Percentiles rank a stretch among this genome's conserved stretches.
Evolutionary conservation across 768 basidiomycete species (phyloP).

Genomic region (Coprinellus aureogranulatus): DNA sequence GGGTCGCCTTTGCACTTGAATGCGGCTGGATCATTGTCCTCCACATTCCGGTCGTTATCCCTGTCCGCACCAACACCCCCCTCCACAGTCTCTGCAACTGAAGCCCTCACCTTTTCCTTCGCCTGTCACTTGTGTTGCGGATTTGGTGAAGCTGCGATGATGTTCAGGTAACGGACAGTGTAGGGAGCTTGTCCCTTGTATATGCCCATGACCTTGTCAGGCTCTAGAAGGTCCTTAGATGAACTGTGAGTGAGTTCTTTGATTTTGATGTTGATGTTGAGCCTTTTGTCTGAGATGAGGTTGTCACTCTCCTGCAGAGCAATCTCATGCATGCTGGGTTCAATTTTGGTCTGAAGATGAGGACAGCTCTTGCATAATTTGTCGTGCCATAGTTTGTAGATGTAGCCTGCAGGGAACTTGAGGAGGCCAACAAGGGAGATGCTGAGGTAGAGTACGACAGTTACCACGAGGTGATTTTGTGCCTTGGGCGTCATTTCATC

Average conservation of each 20-base stretch:
- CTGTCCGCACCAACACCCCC: background rate
- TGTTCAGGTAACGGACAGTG: background rate
- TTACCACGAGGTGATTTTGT: conserved; percentile 11
- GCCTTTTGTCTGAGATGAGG: background rate
- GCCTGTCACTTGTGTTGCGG: background rate
- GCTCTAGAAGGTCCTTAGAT: background rate
- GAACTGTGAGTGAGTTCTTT: background rate
- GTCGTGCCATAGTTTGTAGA: background rate
- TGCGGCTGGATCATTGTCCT: conserved; percentile 12
- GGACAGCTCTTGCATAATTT: background rate
- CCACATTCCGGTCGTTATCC: conserved; percentile 17
- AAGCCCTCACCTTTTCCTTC: background rate
- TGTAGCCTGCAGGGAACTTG: background rate
- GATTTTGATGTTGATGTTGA: background rate
- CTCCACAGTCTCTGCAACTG: background rate
- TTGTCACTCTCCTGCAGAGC: background rate
- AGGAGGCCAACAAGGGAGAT: conserved; percentile 11
- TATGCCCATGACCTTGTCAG: background rate
- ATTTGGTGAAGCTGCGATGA: background rate
- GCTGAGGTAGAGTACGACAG: conserved; percentile 14
- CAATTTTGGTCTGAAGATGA: background rate
- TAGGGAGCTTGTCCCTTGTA: background rate
- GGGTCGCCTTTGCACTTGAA: conserved; percentile 2
- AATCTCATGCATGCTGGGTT: background rate
- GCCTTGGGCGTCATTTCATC: background rate